phyloP scores from a whole-genome alignment of 2,329 filamentous ascomycete species.

The Bretziella fagacearum region DNA sequence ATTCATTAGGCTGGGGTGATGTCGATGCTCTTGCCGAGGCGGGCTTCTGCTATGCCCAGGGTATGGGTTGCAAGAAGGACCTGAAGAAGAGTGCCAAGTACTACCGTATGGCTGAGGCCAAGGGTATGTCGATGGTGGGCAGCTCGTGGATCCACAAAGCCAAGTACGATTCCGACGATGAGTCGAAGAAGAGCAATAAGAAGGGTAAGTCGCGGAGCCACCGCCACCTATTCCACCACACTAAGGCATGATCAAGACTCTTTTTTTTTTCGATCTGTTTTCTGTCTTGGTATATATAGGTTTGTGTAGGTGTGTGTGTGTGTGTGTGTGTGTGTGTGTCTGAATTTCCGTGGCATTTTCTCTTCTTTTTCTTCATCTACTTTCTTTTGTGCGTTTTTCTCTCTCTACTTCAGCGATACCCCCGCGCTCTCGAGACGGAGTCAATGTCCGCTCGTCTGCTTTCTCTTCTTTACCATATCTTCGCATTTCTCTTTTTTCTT shows the following conservation, averaged over 20 bases:
- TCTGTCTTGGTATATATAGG: background rate
- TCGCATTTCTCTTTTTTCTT: background rate
- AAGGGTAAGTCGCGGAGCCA: conserved; percentile 57
- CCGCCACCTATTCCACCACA: conserved; percentile 50
- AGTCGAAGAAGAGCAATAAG: conserved; percentile 36
- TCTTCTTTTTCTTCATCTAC: background rate
- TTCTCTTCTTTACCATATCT: conserved; percentile 17
- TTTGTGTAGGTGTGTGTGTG: too few species aligned
- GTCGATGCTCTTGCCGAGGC: conserved; percentile 86
- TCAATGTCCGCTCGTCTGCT: conserved; percentile 11
- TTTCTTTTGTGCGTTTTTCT: conserved; percentile 17
- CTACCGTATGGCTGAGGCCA: conserved; percentile 77
- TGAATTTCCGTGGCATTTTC: conserved; percentile 1
- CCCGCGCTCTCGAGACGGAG: conserved; percentile 3
- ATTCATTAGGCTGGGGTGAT: conserved; percentile 72
- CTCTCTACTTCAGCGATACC: conserved; percentile 20
- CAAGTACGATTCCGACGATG: conserved; percentile 62
- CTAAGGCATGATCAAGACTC: conserved; percentile 18
- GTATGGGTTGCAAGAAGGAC: conserved; percentile 87
- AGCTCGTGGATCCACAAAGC: conserved; percentile 99
- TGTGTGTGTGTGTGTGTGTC: background rate
- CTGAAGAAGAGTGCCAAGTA: conserved; percentile 84
- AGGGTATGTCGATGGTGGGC: conserved; percentile 93
- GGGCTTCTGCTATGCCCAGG: conserved; percentile 90
- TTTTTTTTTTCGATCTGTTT: conserved; percentile 7